A percentile compares a stretch with the other conserved stretches of the same genome.
These are phyloP conservation scores for Lippia alba DNA, from an alignment of 305 asterid genomes.

Conservation along the genomic window DNA sequence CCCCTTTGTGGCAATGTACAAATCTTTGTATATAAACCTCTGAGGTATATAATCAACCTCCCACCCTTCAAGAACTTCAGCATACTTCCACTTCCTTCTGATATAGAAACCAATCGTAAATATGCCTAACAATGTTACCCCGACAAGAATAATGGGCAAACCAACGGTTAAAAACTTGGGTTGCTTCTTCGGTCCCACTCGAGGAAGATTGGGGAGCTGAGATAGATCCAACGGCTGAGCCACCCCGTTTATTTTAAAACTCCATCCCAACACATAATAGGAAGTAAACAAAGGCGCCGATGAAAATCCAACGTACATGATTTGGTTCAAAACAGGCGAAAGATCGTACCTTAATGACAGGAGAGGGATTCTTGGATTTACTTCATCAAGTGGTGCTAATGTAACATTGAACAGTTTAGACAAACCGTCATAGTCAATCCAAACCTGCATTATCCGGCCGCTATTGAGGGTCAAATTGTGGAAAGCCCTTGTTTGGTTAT, in stretches of 20 bases:
- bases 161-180: slow-evolving; percentile 36
- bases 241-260: slow-evolving; percentile 41
- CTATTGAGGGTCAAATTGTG: slow-evolving; percentile 42
- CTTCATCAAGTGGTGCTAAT: slow-evolving; percentile 40
- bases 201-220: slow-evolving; percentile 54
- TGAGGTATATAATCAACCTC: slow-evolving; percentile 57
- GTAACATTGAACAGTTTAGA: slow-evolving; percentile 45
- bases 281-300: slow-evolving; percentile 42
- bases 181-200: slow-evolving; percentile 42
- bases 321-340: slow-evolving; percentile 39
- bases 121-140: not conserved
- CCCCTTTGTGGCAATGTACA: slow-evolving; percentile 65
- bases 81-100: slow-evolving; percentile 46
- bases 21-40: slow-evolving; percentile 61
- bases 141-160: slow-evolving; percentile 39
- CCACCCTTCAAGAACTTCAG: slow-evolving; percentile 61
- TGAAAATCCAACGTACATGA: slow-evolving; percentile 60
- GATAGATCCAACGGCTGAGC: slow-evolving; percentile 49
- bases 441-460: slow-evolving; percentile 44
- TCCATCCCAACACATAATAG: slow-evolving; percentile 60
- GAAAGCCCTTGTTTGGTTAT: slow-evolving; percentile 20
- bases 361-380: slow-evolving; percentile 50
- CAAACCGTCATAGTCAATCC: slow-evolving; percentile 48
- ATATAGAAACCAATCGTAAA: slow-evolving; percentile 32
- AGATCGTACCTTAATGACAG: slow-evolving; percentile 42